These are phyloP conservation scores for Skeletonema tropicum DNA, from an alignment of 108 stramenopile genomes.

Conservation along the genomic window DNA sequence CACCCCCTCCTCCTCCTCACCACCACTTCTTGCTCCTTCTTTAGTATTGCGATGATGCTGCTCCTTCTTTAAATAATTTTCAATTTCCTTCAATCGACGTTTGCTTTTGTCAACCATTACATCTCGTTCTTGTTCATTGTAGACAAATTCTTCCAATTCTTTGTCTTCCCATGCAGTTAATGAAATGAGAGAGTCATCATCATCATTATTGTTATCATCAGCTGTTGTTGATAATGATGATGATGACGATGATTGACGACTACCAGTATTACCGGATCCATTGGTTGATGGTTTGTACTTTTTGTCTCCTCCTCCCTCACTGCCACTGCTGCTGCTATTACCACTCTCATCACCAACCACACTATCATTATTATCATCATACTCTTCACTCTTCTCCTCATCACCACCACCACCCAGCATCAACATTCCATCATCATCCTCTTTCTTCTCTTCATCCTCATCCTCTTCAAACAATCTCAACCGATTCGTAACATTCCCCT, in stretches of 20 bases:
- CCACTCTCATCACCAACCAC: not conserved
- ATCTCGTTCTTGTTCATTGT: slow-evolving; percentile 6
- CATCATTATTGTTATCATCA: not conserved
- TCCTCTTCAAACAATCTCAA: slow-evolving; percentile 4
- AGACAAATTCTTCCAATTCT: not conserved
- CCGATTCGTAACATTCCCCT: not conserved
- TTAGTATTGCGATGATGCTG: too few relatives aligned
- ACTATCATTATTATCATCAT: not conserved
- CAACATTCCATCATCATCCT: not conserved
- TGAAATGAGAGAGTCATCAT: not conserved
- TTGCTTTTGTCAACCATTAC: not conserved
- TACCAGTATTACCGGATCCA: not conserved
- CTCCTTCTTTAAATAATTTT: not conserved
- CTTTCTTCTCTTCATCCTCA: too few relatives aligned
- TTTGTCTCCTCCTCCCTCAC: too few relatives aligned
- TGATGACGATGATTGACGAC: not conserved
- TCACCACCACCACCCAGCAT: not conserved
- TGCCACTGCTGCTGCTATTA: too few relatives aligned
- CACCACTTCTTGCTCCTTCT: too few relatives aligned
- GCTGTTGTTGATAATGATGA: too few relatives aligned
- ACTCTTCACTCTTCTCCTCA: not conserved
- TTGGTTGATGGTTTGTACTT: too few relatives aligned
- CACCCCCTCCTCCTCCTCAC: too few relatives aligned
- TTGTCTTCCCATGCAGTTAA: slow-evolving; percentile 3
- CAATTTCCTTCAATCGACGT: not conserved